Base-by-base conservation (phyloP, 768 basidiomycete genomes). In the Termitomyces sp. region DNA sequence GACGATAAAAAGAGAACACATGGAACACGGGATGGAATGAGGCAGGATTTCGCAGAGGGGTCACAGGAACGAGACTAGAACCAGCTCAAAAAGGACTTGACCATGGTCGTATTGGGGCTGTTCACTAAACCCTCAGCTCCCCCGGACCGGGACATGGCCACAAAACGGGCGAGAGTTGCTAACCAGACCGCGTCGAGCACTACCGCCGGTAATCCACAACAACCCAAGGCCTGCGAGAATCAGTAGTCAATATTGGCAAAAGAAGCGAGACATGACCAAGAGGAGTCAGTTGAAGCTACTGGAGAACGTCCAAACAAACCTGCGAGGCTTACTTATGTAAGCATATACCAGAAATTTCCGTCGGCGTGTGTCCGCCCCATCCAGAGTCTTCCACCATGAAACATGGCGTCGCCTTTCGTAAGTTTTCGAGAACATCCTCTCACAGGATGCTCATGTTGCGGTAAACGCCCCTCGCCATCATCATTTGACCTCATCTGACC, bases 361-460 rank as follows among this genome's bases (percentile, higher is more conserved):
- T 37, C 54, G 4, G 37, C 49, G 29, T 7, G 29, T 23, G 23
- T 21, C 47, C 42, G 43, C 46, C 40, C 12, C n/a, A 23, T 50
- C 40, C 41, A 29, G 12, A 2, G 19, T 29, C 48, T 50, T 45
- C 38, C 51, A 53, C 51, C 56, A 95, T 96, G 94, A 94, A 96
- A 78, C 95, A 98, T 85, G 92, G 94, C 40, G 80, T 92, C 54
- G 91, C 92, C 19, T 92, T 94, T 72, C 84, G 94, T 68, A 96
- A 95, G 68, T 85, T 97, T 69, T 91, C 90, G 68, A 84, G 95
- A 74, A 89, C 92, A 19, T 87, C 92, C 54, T 90, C 94, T 11
- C 96, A 98, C 69, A 81, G 96, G 64, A 89, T 89, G 78, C 80
- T 97, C 54, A 93, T 98, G 89, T 78, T 98, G 54, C 81, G 96